Base-by-base conservation (phyloP, 2,329 filamentous ascomycete species). In the Microdochium trichocladiopsis region DNA sequence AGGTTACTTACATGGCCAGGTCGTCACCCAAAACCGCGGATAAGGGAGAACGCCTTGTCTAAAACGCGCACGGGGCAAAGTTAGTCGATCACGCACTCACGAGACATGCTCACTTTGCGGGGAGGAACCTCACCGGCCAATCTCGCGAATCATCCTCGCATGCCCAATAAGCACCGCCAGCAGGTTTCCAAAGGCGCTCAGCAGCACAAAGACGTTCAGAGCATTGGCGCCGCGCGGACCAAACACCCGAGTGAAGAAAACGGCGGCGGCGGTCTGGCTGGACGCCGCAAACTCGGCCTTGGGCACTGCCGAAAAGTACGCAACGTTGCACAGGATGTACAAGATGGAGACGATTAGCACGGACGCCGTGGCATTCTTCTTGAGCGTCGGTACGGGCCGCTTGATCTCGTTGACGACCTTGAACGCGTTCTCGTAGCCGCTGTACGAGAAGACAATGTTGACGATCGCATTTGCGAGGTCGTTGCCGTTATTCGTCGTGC, bases 21-120 rank as follows among this genome's bases (percentile, higher is more conserved):
- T 85, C 0, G 78, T 81, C 0, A 79, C 80, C 82, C 82, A 86
- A 55, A 85, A 78, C 1, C 66, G 64, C 1, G 81, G 72, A 24
- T 64, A 84, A 0, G 82, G 82, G 8, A 85, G 72, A 1, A 83
- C 77, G 5, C 82, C 82, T 69, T 84, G 80, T 54, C 79, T 77
- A 25, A 43, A 18, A 12, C 22, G 28, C 14, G 28, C 28, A n/a
- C n/a, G n/a, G 28, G 28, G 28, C 28, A 14, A 31, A 31, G 14
- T 31, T 8, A 8, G 28, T 31, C 28, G 14, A 14, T 14, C 14
- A 31, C 28, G 28, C 8, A n/a, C n/a, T n/a, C n/a, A n/a, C n/a
- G n/a, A n/a, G n/a, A n/a, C n/a, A n/a, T n/a, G n/a, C n/a, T n/a
- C n/a, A n/a, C n/a, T n/a, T n/a, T n/a, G n/a, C n/a, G n/a, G n/a